These are phyloP conservation scores for Colletotrichum sp. DNA, from an alignment of 2,329 filamentous ascomycete species.

Conservation along the genomic window DNA sequence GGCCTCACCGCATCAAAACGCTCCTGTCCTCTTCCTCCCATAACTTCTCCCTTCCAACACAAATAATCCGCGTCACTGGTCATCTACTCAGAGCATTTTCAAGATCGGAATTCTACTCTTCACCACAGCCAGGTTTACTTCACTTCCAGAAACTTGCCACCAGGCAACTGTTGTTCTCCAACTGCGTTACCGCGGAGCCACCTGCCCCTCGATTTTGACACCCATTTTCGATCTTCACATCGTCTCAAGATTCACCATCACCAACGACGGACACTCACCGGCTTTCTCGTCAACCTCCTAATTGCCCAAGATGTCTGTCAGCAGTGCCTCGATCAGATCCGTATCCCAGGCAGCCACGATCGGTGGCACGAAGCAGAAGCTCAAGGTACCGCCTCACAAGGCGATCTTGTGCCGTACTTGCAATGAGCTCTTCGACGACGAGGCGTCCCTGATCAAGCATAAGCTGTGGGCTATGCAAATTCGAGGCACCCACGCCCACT, in stretches of 20 bases:
- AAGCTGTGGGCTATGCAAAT: constrained; percentile 35
- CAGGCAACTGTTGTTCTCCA: not conserved
- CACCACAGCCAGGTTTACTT: not conserved
- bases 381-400: not conserved
- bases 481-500: constrained; percentile 36
- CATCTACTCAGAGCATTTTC: not conserved
- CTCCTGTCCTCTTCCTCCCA: not conserved
- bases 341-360: not conserved
- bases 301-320: not conserved
- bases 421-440: not conserved
- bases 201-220: not conserved
- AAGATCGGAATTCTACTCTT: not conserved
- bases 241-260: not conserved
- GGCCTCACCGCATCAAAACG: not conserved
- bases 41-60: not conserved
- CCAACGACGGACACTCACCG: not conserved
- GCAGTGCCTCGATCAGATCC: not conserved
- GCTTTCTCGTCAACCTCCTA: not conserved
- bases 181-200: not conserved
- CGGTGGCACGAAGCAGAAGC: not conserved
- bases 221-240: not conserved
- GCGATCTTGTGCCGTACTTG: not conserved
- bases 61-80: not conserved
- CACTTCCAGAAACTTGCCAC: not conserved
- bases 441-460: not conserved